phyloP scores from a whole-genome alignment of 345 rosid species.

The Lumnitzera littorea region DNA sequence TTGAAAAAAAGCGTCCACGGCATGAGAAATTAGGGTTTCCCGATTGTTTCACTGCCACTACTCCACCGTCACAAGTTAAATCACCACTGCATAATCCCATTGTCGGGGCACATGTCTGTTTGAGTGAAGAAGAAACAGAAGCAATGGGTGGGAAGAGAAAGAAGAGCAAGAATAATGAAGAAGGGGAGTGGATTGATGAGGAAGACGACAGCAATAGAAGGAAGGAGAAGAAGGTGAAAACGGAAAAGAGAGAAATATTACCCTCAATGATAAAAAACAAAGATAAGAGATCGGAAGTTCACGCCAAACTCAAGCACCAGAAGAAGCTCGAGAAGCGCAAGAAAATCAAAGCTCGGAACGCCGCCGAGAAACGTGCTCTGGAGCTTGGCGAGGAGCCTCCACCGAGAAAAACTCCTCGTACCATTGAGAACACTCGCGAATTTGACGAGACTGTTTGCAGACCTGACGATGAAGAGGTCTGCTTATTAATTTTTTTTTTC shows the following conservation, averaged over 20 bases:
- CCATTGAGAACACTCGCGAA: conserved; percentile 94
- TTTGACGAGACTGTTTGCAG: conserved; percentile 79
- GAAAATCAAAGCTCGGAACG: conserved; percentile 71
- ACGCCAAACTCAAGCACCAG: conserved; percentile 71
- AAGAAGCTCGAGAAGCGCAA: conserved; percentile 88
- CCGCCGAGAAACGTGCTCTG: conserved; percentile 66
- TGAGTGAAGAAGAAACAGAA: background rate
- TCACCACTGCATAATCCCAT: no score
- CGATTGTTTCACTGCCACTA: no score
- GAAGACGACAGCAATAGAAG: conserved; percentile 5
- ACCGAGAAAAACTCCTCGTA: conserved; percentile 56
- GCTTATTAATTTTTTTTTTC: background rate
- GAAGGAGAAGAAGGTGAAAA: conserved; percentile 11
- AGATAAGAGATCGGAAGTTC: conserved; percentile 74
- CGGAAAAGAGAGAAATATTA: conserved; percentile 45
- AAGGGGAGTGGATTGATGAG: conserved; percentile 14
- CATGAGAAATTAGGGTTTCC: no score
- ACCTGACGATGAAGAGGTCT: conserved; percentile 91
- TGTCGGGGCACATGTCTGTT: no score
- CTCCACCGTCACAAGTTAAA: no score
- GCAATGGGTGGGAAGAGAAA: conserved; percentile 52
- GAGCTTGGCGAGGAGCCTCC: conserved; percentile 98
- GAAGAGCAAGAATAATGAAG: conserved; percentile 18
- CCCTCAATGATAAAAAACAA: conserved; percentile 93
- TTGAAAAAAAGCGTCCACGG: no score